A percentile compares a stretch with the other conserved stretches of the same genome.
These are phyloP conservation scores for Glycine tomentella DNA, from an alignment of 306 rosid genomes.

Conservation along the genomic window DNA sequence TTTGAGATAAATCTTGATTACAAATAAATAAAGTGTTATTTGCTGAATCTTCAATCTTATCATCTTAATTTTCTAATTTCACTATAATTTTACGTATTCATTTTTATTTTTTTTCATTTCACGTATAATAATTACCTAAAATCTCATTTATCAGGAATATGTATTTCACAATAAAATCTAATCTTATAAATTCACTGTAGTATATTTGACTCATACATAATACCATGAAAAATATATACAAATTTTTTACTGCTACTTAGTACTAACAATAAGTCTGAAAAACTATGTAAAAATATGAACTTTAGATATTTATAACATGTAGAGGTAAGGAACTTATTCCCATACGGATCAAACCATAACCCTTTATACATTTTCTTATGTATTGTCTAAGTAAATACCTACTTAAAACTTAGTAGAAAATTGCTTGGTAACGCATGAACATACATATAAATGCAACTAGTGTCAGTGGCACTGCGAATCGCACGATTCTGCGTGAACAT, in stretches of 20 bases:
- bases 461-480: slow-evolving; percentile 52
- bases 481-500: slow-evolving; percentile 38
- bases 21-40: background rate
- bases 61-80: background rate
- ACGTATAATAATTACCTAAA: background rate
- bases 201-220: too few species aligned
- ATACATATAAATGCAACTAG: background rate
- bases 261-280: too few species aligned
- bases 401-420: slow-evolving; percentile 4
- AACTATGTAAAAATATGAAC: too few species aligned
- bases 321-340: background rate
- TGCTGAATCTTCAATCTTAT: background rate
- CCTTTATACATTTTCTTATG: slow-evolving; percentile 9
- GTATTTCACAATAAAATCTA: too few species aligned
- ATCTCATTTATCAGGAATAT: too few species aligned
- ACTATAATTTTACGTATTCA: background rate
- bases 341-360: background rate
- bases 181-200: too few species aligned
- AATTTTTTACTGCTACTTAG: too few species aligned
- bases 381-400: slow-evolving; percentile 7
- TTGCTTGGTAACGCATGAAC: background rate
- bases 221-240: too few species aligned
- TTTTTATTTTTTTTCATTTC: background rate
- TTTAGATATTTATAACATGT: too few species aligned
- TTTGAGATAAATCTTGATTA: background rate